Evolutionary conservation across 768 basidiomycete species (phyloP).

Genomic region (Boletus subparvulus): DNA sequence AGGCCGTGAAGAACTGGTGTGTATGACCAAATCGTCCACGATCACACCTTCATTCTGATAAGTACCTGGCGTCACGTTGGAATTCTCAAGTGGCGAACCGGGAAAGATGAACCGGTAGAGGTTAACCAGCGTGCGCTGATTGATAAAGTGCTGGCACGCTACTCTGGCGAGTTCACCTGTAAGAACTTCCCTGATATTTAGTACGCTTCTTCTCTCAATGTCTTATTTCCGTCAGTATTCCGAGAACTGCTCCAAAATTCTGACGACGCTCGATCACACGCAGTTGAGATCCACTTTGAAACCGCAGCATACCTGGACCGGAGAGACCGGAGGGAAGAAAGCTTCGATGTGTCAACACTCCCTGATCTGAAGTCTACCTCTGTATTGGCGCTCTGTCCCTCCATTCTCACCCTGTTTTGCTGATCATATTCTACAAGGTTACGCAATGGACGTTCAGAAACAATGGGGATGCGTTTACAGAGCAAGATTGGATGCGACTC

Average conservation of each 20-base stretch:
- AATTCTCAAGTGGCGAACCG: constrained; percentile 40
- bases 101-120: constrained; percentile 67
- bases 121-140: constrained; percentile 92
- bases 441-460: constrained; percentile 84
- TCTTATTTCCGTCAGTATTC: constrained; percentile 40
- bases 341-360: constrained; percentile 26
- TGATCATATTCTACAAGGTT: constrained; percentile 44
- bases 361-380: constrained; percentile 62
- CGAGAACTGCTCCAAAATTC: constrained; percentile 93
- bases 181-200: constrained; percentile 1
- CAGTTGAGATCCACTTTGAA: constrained; percentile 78
- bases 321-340: constrained; percentile 15
- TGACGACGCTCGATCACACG: constrained; percentile 79
- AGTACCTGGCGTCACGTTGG: neutral
- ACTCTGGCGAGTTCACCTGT: constrained; percentile 89
- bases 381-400: constrained; percentile 34
- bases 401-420: neutral
- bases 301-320: constrained; percentile 41
- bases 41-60: neutral
- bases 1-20: neutral
- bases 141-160: constrained; percentile 91
- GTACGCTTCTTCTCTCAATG: no score
- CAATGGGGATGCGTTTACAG: constrained; percentile 76
- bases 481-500: constrained; percentile 85
- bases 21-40: neutral